Conservation (phyloP, 306 rosid genomes). For the Citrullus colocynthis region DNA sequence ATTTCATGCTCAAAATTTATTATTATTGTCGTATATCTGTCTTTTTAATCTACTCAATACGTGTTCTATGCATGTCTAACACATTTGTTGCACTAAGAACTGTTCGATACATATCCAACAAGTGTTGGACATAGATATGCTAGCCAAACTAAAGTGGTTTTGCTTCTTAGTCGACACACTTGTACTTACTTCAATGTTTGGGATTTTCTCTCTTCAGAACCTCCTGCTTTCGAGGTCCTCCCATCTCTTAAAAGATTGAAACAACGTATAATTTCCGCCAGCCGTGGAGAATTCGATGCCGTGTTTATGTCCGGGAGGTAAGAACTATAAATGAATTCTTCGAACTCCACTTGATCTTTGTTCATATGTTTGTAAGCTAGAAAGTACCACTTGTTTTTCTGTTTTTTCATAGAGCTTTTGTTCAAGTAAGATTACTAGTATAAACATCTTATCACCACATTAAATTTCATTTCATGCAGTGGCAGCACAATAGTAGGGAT, state of each 20-base stretch:
- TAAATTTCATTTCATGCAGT: slow-evolving; percentile 32
- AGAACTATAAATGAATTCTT: slow-evolving; percentile 1
- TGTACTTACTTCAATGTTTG: not conserved
- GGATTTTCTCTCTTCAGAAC: slow-evolving; percentile 30
- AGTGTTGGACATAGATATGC: no score
- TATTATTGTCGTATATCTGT: no score
- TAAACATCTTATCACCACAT: not conserved
- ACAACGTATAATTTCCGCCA: slow-evolving; percentile 68
- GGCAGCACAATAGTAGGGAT: slow-evolving; percentile 97
- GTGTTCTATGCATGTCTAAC: no score
- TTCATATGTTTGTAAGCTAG: not conserved
- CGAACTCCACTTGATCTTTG: not conserved
- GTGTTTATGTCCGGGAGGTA: slow-evolving; percentile 99
- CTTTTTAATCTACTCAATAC: no score
- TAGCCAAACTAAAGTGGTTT: no score
- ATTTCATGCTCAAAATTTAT: no score
- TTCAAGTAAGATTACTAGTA: not conserved
- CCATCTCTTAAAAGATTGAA: slow-evolving; percentile 85
- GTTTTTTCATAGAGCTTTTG: not conserved
- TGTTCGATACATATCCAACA: no score
- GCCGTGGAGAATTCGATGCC: slow-evolving; percentile 77
- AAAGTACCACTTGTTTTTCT: not conserved
- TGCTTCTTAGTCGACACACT: not conserved
- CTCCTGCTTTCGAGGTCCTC: slow-evolving; percentile 91
- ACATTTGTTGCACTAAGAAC: no score